Base-by-base conservation (phyloP, 2,329 filamentous ascomycete genomes). In the Alternaria angustiovoidea region DNA sequence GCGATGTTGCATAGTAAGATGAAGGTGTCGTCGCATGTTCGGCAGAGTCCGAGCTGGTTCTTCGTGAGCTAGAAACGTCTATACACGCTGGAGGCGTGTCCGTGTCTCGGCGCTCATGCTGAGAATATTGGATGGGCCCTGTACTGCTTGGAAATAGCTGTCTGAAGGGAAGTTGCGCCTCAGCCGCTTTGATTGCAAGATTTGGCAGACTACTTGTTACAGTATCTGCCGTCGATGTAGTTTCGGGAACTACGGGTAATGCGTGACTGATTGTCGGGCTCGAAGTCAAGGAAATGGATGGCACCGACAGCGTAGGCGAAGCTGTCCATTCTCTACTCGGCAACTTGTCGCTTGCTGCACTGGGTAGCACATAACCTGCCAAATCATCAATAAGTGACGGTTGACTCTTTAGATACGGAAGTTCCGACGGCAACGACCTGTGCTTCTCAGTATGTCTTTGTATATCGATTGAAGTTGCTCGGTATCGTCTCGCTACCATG, bases 331-430 rank as follows among this genome's bases (percentile, higher is more conserved):
- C 57, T 20, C 36, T 47, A 11, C 39, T 51, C 5, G 28, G 28
- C 2, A 61, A 12, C 24, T 48, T 59, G 4, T 65, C 64, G 12
- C 60, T 63, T 11, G 53, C 58, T 4, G 39, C 28, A 14, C 51
- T 61, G 4, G 65, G 64, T 26, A 68, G 36, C 5, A 75, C 64
- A 51, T 62, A 73, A 2, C 61, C 53, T 2, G 63, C 64, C n/a
- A 75, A 52, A 24, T 74, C 72, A 18, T 67, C 64, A 24, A 68
- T 63, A 14, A 75, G 65, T 4, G 71, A 74, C 1, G 67, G 53
- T 16, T 71, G 66, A 20, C 59, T 66, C 5, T 63, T 60, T 1
- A 71, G 36, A 42, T 46, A 55, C 2, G 70, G 72, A 2, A 75
- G 62, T 42, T 64, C 52, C 3, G 57, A 61, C 2, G 71, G 68